Evolutionary conservation across 768 basidiomycete genomes (phyloP).

Genomic region (Trichaptum fuscoviolaceum): DNA sequence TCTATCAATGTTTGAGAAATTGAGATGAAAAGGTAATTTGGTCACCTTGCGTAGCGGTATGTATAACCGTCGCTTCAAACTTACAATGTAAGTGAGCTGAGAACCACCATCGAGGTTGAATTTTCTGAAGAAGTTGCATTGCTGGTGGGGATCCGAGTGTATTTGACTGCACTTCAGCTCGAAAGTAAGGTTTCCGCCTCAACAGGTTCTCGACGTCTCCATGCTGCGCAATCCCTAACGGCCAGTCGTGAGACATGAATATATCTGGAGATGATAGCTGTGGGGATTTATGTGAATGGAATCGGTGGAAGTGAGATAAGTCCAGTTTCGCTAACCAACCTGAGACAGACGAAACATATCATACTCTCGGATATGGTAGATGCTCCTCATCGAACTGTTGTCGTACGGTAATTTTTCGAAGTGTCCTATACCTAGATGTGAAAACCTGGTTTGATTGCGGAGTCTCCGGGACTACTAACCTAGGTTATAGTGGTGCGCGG

Average conservation of each 20-base stretch:
- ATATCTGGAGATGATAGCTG: constrained; percentile 61
- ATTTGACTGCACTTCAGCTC: constrained; percentile 59
- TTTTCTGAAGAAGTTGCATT: constrained; percentile 63
- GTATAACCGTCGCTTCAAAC: constrained; percentile 66
- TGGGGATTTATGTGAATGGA: neutral
- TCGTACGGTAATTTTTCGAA: constrained; percentile 83
- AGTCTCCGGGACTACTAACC: constrained; percentile 38
- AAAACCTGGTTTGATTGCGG: constrained; percentile 4
- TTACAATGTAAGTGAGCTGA: constrained; percentile 86
- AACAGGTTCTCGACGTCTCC: constrained; percentile 67
- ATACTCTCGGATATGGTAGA: constrained; percentile 89
- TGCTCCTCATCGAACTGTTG: constrained; percentile 63
- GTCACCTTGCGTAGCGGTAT: constrained; percentile 21
- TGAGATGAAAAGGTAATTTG: neutral
- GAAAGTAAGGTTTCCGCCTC: constrained; percentile 73
- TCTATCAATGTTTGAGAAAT: constrained; percentile 7
- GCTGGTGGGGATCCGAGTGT: constrained; percentile 84
- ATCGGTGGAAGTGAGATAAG: neutral
- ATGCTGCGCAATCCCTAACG: constrained; percentile 73
- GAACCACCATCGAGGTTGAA: constrained; percentile 89
- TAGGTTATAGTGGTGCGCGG: constrained; percentile 61
- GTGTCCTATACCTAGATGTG: constrained; percentile 45
- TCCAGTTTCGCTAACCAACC: constrained; percentile 36
- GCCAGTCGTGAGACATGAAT: constrained; percentile 98
- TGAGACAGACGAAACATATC: constrained; percentile 70